Evolutionary conservation across 2,329 filamentous ascomycete species (phyloP).

Genomic region (Fusarium sublunatum): DNA sequence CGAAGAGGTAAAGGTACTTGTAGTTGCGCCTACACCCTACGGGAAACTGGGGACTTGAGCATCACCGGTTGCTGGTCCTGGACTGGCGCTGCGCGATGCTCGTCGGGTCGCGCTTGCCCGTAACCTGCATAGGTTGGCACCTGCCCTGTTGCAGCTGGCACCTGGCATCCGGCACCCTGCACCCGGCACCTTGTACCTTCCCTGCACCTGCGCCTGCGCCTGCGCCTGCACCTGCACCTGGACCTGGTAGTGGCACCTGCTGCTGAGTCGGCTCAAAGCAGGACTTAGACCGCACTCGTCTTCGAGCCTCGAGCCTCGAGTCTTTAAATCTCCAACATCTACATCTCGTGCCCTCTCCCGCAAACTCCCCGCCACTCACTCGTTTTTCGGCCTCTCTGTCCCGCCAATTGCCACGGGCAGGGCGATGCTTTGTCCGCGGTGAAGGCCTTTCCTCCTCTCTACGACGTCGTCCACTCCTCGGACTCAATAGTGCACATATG

Average conservation of each 20-base stretch:
- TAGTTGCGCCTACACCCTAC: slow-evolving; percentile 23
- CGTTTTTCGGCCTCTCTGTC: slow-evolving; percentile 38
- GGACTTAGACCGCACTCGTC: slow-evolving; percentile 48
- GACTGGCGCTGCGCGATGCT: slow-evolving; percentile 34
- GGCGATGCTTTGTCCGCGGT: slow-evolving; percentile 55
- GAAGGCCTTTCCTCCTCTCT: slow-evolving; percentile 45
- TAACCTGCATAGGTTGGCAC: slow-evolving; percentile 38
- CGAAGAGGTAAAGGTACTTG: slow-evolving; percentile 13
- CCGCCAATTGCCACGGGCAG: slow-evolving; percentile 52
- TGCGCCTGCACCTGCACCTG: slow-evolving; percentile 20
- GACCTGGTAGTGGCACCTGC: slow-evolving; percentile 40
- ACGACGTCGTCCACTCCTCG: slow-evolving; percentile 29
- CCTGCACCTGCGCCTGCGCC: slow-evolving; percentile 30
- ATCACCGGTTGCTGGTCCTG: slow-evolving; percentile 34
- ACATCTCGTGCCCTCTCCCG: slow-evolving; percentile 43
- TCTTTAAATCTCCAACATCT: slow-evolving; percentile 44
- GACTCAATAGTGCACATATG: slow-evolving; percentile 37
- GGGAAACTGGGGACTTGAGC: slow-evolving; percentile 32
- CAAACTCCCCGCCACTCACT: slow-evolving; percentile 41
- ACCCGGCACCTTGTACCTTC: slow-evolving; percentile 39
- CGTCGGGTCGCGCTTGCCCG: slow-evolving; percentile 39
- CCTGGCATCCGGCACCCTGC: slow-evolving; percentile 41
- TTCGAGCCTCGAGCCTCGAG: slow-evolving; percentile 44
- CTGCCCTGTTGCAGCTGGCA: slow-evolving; percentile 42
- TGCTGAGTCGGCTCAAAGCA: slow-evolving; percentile 45